A percentile compares a stretch with the other conserved stretches of the same genome.
Evolutionary conservation across 805 yeast genomes (phyloP).

Genomic region (Wickerhamiella brachini): DNA sequence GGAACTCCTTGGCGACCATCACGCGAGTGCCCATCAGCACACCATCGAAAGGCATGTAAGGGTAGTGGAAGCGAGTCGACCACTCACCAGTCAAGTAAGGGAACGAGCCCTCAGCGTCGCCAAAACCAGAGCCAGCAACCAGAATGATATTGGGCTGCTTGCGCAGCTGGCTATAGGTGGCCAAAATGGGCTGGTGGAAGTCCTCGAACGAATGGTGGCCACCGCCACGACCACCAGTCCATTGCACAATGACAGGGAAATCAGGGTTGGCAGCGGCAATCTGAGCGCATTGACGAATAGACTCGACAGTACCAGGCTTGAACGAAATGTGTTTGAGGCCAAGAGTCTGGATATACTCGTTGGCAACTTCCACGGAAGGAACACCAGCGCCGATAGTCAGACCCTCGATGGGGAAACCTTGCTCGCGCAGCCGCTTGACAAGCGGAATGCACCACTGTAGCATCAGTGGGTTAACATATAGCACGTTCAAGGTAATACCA

Average conservation of each 20-base stretch:
- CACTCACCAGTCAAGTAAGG: slow-evolving; percentile 97
- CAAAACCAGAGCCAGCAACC: slow-evolving; percentile 97
- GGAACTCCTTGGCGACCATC: slow-evolving; percentile 94
- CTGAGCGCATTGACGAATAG: slow-evolving; percentile 70
- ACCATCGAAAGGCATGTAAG: slow-evolving; percentile 99
- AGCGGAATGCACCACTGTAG: slow-evolving; percentile 98
- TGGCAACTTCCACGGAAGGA: slow-evolving; percentile 92
- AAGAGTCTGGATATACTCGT: slow-evolving; percentile 85
- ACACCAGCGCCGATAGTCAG: slow-evolving; percentile 99
- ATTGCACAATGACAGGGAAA: slow-evolving; percentile 94
- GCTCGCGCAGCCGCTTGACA: slow-evolving; percentile 73
- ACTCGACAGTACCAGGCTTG: slow-evolving; percentile 95
- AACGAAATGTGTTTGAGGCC: slow-evolving; percentile 89
- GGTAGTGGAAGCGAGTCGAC: slow-evolving; percentile 77
- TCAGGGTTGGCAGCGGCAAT: slow-evolving; percentile 92
- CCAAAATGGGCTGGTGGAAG: slow-evolving; percentile 94
- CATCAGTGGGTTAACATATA: slow-evolving; percentile 95
- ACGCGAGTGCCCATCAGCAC: slow-evolving; percentile 90
- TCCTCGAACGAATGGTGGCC: slow-evolving; percentile 99
- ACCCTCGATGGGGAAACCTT: slow-evolving; percentile 92
- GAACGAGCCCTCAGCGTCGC: slow-evolving; percentile 91
- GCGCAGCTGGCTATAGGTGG: slow-evolving; percentile 91
- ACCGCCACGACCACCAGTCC: slow-evolving; percentile 99
- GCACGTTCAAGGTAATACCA: slow-evolving; percentile 82
- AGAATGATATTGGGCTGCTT: slow-evolving; percentile 77